Percentiles rank a stretch among this genome's conserved stretches.
Evolutionary conservation across 106 monocot species (phyloP).

Genomic region (Allium cepa): DNA sequence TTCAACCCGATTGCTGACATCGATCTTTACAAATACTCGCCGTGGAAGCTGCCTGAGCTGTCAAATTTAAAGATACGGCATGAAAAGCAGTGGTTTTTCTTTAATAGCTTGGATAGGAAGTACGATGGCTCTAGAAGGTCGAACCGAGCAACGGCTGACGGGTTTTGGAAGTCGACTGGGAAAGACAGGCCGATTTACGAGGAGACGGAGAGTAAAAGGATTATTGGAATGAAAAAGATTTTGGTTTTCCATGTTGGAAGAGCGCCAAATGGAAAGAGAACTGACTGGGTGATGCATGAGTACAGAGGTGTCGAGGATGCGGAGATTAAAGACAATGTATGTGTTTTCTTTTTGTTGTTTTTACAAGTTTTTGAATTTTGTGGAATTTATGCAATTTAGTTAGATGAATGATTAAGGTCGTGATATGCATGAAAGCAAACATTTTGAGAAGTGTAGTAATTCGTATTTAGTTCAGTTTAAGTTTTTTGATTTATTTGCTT

Average conservation of each 20-base stretch:
- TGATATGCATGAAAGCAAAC: too few relatives aligned
- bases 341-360: neutral
- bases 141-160: slow-evolving; percentile 53
- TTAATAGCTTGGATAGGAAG: slow-evolving; percentile 64
- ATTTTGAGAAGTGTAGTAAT: too few relatives aligned
- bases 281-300: slow-evolving; percentile 95
- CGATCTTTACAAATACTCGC: slow-evolving; percentile 57
- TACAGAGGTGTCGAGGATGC: slow-evolving; percentile 56
- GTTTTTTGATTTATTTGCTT: too few relatives aligned
- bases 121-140: slow-evolving; percentile 45
- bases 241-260: slow-evolving; percentile 66
- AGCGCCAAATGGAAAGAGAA: slow-evolving; percentile 51
- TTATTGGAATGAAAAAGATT: slow-evolving; percentile 66
- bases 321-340: neutral
- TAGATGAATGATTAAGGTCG: too few relatives aligned
- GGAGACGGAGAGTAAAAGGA: neutral
- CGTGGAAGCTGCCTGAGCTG: slow-evolving; percentile 49
- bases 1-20: slow-evolving; percentile 42
- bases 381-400: too few relatives aligned
- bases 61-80: slow-evolving; percentile 52
- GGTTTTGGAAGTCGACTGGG: slow-evolving; percentile 87
- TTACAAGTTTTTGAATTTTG: too few relatives aligned
- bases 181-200: slow-evolving; percentile 49
- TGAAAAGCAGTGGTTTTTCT: slow-evolving; percentile 80
- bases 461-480: too few relatives aligned